These are phyloP conservation scores for Paramecium biaurelia DNA, from an alignment of 73 alveolate species.

Conservation along the genomic window DNA sequence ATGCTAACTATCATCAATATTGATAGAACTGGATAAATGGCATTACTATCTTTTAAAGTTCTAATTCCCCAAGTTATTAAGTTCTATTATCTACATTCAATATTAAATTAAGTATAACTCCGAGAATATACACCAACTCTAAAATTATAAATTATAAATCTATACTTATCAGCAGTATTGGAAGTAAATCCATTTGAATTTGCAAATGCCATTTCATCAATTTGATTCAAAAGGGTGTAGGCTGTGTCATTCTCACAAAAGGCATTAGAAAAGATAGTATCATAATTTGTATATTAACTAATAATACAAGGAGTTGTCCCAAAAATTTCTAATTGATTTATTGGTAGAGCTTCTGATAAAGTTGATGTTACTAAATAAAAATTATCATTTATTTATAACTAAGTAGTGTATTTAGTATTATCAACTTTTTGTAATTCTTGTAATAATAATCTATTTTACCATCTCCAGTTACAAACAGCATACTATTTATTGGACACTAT, in stretches of 20 bases:
- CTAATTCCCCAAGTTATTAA: conserved; percentile 14
- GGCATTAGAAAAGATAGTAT: background rate
- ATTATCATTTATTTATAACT: background rate
- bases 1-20: background rate
- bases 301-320: background rate
- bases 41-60: background rate
- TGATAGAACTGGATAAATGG: background rate
- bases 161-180: background rate
- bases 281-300: background rate
- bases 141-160: no score
- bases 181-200: conserved; percentile 25
- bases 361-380: background rate
- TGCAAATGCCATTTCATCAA: background rate
- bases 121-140: conserved; percentile 20
- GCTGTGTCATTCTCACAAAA: conserved; percentile 6
- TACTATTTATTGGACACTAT: conserved; percentile 45
- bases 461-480: background rate
- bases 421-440: background rate
- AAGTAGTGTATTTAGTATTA: background rate
- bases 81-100: conserved; percentile 2
- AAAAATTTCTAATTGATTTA: background rate
- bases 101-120: background rate
- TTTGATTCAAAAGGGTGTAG: background rate
- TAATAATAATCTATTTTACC: background rate
- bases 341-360: conserved; percentile 5